Conservation (phyloP, 2,329 filamentous ascomycete genomes). For the Pleurostoma richardsiae region DNA sequence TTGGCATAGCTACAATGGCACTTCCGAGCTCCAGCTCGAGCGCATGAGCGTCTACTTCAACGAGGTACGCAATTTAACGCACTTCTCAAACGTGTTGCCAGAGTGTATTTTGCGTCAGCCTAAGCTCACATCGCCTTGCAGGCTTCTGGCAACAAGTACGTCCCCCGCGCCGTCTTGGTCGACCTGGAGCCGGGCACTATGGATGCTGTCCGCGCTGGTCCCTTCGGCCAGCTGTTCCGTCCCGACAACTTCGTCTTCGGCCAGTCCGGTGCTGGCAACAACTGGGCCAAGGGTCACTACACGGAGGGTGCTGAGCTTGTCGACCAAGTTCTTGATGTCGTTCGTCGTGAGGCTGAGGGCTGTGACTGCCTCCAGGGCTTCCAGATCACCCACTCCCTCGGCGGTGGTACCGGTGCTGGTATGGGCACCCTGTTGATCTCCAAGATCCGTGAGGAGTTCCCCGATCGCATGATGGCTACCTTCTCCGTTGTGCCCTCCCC, state of each 20-base stretch:
- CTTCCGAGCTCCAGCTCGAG: constrained; percentile 98
- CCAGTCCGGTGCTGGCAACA: constrained; percentile 99
- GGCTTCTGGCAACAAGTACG: constrained; percentile 98
- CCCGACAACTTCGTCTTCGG: constrained; percentile 99
- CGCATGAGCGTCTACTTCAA: constrained; percentile 99
- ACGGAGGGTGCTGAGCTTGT: constrained; percentile 99
- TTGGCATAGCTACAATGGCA: constrained; percentile 79
- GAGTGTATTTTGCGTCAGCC: neutral
- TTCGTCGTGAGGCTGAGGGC: constrained; percentile 96
- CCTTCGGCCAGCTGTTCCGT: constrained; percentile 98
- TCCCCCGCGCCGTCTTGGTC: constrained; percentile 97
- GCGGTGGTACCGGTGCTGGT: constrained; percentile 99
- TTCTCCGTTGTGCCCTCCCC: constrained; percentile 98
- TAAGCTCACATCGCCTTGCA: constrained; percentile 28
- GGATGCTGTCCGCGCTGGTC: constrained; percentile 97
- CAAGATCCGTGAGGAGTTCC: constrained; percentile 99
- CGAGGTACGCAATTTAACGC: constrained; percentile 36
- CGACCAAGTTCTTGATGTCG: constrained; percentile 95
- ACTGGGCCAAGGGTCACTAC: constrained; percentile 99
- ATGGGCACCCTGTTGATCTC: constrained; percentile 99
- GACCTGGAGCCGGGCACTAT: constrained; percentile 99
- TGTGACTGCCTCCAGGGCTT: constrained; percentile 99
- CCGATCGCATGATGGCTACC: constrained; percentile 99
- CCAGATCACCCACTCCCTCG: constrained; percentile 99
- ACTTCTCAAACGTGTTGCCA: no score